phyloP scores from a whole-genome alignment of 2,329 filamentous ascomycete genomes.

The Orbilia oligospora region DNA sequence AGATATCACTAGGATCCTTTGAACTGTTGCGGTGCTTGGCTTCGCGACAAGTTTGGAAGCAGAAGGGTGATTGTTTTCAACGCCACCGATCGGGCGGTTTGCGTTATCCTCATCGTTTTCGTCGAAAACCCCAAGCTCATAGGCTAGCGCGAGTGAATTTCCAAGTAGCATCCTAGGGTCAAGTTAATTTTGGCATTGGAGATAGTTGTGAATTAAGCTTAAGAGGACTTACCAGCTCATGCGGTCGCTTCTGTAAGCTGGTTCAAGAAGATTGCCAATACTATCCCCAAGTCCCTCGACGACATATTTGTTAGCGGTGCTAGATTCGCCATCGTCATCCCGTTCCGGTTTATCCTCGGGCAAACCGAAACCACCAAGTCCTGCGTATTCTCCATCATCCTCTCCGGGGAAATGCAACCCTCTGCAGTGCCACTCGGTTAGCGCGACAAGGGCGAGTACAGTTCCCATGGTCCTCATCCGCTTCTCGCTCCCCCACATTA shows the following conservation, averaged over 20 bases:
- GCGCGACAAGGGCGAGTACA: conserved; percentile 90
- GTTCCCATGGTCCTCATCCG: conserved; percentile 83
- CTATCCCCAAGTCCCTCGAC: conserved; percentile 74
- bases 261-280: conserved; percentile 96
- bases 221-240: conserved; percentile 52
- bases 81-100: conserved; percentile 45
- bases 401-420: conserved; percentile 90
- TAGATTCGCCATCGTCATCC: conserved; percentile 65
- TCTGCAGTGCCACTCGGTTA: conserved; percentile 97
- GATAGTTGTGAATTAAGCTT: neutral
- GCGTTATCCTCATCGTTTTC: conserved; percentile 78
- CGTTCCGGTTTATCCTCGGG: conserved; percentile 73
- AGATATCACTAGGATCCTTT: conserved; percentile 83
- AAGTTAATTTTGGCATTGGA: conserved; percentile 72
- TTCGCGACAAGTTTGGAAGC: conserved; percentile 57
- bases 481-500: conserved; percentile 81
- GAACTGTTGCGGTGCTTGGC: conserved; percentile 52
- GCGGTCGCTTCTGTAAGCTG: conserved; percentile 81
- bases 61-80: conserved; percentile 53
- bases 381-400: conserved; percentile 76
- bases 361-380: conserved; percentile 76
- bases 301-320: conserved; percentile 71
- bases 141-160: conserved; percentile 88
- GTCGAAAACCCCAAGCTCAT: conserved; percentile 96
- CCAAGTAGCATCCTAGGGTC: conserved; percentile 99